Base-by-base conservation (phyloP, 306 rosid species). In the Casuarina equisetifolia region DNA sequence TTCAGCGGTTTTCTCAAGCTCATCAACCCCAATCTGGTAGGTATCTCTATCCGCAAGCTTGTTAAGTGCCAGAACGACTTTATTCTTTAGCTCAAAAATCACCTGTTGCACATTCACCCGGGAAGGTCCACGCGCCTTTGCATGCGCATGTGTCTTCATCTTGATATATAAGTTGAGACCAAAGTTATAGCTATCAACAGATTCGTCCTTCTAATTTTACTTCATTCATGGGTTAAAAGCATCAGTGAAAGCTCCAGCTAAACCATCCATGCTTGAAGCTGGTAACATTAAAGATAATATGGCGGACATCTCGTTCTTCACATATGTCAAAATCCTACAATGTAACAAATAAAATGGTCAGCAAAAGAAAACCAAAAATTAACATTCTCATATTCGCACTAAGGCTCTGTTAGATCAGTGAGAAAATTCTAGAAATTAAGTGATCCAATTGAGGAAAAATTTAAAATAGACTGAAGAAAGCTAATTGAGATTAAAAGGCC, bases 21-120 rank as follows among this genome's bases (percentile, higher is more conserved):
- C 92, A 2, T 90, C 90, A 2, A 83, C 81, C 10, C 92, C 98
- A 49, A 90, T 78, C 25, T 90, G 96, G 61, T 83, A 88, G 5
- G 98, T 93, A 58, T 93, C 98, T 6, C 97, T 83, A 78, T 93
- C 98, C 0, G 93, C 88, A 16, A 93, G 88, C 84, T 93, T 93
- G 90, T 87, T 91, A 58, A 91, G 74, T 0, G 97, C 93, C 11
- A 19, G 11, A 5, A 82, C 81, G 69, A 88, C 87, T 80, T 87
- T 83, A 11, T 90, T 90, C 45, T 90, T 91, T 2, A 91, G 83
- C 84, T 91, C 93, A 13, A 87, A 84, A 25, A 39, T 74, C 70
- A 81, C 79, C 44, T 89, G 90, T 11, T 89, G 87, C 0, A 77
- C 78, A 48, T 43, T 88, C 69, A 83, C 69, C 63, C 83, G 81